A percentile compares a stretch with the other conserved stretches of the same genome.
These are phyloP conservation scores for Fusarium sp. DNA, from an alignment of 2,329 filamentous ascomycete genomes.

Conservation along the genomic window DNA sequence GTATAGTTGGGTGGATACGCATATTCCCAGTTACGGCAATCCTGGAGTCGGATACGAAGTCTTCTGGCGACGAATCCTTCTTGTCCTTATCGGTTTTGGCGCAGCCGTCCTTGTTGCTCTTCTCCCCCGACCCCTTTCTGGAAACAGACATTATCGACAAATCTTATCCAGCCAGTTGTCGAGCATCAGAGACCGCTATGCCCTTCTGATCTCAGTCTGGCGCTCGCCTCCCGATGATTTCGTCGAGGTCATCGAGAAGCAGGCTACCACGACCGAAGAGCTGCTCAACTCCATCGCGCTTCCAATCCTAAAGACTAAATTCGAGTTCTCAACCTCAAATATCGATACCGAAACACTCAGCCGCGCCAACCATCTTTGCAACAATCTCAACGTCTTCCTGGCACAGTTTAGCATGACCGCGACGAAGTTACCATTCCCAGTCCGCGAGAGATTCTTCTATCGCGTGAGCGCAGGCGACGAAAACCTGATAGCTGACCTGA, in stretches of 20 bases:
- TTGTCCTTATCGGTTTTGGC: constrained; percentile 16
- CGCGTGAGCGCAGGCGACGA: constrained; percentile 9
- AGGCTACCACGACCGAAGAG: constrained; percentile 8
- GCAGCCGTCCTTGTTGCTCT: constrained; percentile 11
- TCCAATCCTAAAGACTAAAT: constrained; percentile 14
- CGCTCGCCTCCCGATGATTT: constrained; percentile 6
- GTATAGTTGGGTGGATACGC: constrained; percentile 37
- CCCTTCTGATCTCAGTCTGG: constrained; percentile 8
- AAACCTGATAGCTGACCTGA: constrained; percentile 5
- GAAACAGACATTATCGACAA: constrained; percentile 13
- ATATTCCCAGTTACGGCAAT: constrained; percentile 29
- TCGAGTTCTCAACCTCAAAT: constrained; percentile 22
- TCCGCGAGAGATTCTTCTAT: constrained; percentile 9
- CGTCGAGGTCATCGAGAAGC: constrained; percentile 9
- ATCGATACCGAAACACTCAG: constrained; percentile 12
- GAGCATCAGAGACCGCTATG: constrained; percentile 12
- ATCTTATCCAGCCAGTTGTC: constrained; percentile 14
- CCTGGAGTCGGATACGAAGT: constrained; percentile 15
- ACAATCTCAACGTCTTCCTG: constrained; percentile 14
- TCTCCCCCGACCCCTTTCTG: background rate
- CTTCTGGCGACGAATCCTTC: constrained; percentile 15
- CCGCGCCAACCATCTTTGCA: constrained; percentile 11
- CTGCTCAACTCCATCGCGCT: constrained; percentile 7
- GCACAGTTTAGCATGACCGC: constrained; percentile 14
- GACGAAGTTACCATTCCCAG: constrained; percentile 4